These are phyloP conservation scores for Fusarium ambrosium DNA, from an alignment of 2,329 filamentous ascomycete genomes.

Conservation along the genomic window DNA sequence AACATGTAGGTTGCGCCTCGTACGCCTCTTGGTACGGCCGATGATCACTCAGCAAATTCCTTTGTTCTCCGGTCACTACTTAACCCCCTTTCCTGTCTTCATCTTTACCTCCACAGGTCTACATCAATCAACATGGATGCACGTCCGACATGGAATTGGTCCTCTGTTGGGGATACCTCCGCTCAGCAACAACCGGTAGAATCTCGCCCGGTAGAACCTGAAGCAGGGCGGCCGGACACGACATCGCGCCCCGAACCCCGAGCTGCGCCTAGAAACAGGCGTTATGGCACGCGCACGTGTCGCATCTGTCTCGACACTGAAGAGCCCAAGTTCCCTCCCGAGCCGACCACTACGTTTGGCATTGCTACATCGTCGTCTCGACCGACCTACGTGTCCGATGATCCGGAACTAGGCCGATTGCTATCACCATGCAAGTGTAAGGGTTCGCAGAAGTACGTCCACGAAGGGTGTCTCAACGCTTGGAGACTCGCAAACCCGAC, in stretches of 20 bases:
- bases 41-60: conserved; percentile 26
- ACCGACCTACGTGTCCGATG: conserved; percentile 77
- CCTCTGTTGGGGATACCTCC: conserved; percentile 35
- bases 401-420: conserved; percentile 80
- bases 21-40: conserved; percentile 32
- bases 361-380: conserved; percentile 51
- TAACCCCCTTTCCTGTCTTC: conserved; percentile 16
- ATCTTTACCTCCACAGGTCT: conserved; percentile 38
- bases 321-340: conserved; percentile 61
- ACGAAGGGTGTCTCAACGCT: conserved; percentile 87
- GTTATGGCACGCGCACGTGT: conserved; percentile 82
- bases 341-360: conserved; percentile 50
- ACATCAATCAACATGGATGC: conserved; percentile 47
- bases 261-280: conserved; percentile 45
- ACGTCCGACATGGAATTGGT: conserved; percentile 47
- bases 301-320: conserved; percentile 87
- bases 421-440: conserved; percentile 94
- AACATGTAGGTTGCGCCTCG: conserved; percentile 48
- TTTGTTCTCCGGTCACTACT: conserved; percentile 20
- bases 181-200: conserved; percentile 20
- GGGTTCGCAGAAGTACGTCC: conserved; percentile 92
- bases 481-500: conserved; percentile 83
- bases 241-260: conserved; percentile 22
- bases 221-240: conserved; percentile 22
- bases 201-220: conserved; percentile 21